Conservation (phyloP, 305 asterid genomes). For the Nicotiana rustica region DNA sequence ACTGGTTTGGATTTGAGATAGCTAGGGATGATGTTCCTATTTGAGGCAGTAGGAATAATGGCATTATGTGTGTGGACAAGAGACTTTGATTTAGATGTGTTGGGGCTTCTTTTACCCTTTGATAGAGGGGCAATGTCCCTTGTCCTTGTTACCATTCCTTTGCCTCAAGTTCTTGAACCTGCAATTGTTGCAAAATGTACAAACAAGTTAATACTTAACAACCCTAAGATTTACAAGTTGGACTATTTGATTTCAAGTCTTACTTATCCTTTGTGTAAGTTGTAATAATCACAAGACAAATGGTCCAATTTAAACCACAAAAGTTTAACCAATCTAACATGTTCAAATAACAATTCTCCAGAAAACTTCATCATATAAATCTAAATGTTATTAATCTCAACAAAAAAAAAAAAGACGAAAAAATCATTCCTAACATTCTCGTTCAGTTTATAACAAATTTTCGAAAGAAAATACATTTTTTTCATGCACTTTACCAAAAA, state of each 20-base stretch:
- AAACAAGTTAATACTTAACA: not conserved
- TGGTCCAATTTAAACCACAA: too few relatives aligned
- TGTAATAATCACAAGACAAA: too few relatives aligned
- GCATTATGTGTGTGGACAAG: constrained; percentile 4
- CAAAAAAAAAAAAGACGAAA: not conserved
- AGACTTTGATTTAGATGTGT: not conserved
- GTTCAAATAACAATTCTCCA: not conserved
- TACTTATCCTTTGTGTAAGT: too few relatives aligned
- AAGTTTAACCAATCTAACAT: too few relatives aligned
- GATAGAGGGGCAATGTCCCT: constrained; percentile 12
- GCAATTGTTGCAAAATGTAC: not conserved
- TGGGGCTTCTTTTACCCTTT: constrained; percentile 30
- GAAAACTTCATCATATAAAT: not conserved
- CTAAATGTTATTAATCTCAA: not conserved
- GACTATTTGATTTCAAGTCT: too few relatives aligned
- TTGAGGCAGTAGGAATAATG: constrained; percentile 23
- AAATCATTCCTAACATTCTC: not conserved
- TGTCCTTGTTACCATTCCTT: constrained; percentile 37
- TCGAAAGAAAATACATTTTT: not conserved
- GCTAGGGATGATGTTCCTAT: constrained; percentile 40
- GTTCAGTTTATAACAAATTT: not conserved
- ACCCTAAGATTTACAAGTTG: too few relatives aligned
- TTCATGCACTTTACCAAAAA: not conserved
- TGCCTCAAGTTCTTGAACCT: constrained; percentile 29
- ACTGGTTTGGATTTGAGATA: constrained; percentile 51